Evolutionary conservation across 2,329 filamentous ascomycete species (phyloP), one percentile per base, ranked within the genome.

Genomic region (Arthrinium puccinioides): DNA sequence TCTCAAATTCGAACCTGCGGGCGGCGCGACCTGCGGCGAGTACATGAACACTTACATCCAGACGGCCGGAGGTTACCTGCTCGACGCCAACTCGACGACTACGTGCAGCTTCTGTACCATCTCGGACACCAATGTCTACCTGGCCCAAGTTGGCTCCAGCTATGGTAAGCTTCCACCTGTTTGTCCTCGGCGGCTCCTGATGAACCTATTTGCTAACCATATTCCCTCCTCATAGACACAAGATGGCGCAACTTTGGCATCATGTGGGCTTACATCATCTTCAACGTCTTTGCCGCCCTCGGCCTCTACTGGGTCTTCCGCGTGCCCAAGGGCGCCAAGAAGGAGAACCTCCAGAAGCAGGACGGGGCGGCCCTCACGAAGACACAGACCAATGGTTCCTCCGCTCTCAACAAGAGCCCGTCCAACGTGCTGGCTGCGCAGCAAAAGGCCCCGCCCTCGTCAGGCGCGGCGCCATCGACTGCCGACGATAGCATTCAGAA

Each of bases 1-100:
- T 39, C 63, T 82, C 23, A 54, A 60, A 5, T 79, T 89, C 50
- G 60, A 74, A 13, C 73, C 83, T 0, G 67, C 73, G 0, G 43
- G 54, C 1, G 66, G 64, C 6, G 44, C 58, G 38, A 81, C 66
- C 0, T 84, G 80, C 50, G 61, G 50, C 1, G 50, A 69, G 11
- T 84, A 82, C 52, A 54, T 81, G 53, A 43, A 50, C 4, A 26
- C 48, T 1, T 78, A 69, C 47, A 63, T 76, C 9, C 41, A 51
- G 0, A 36, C 40, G 1, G 42, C 61, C 0, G 73, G 72, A 5
- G 76, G 76, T 14, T 39, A 42, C 15, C 21, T 44, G n/a, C 10
- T 31, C n/a, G 63, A 76, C 42, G 52, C 56, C 1, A 44, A 53
- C 6, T 65, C 65, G 4, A 67, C 60, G 2, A 52, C 47, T 1